Base-by-base conservation (phyloP, 257 asterid genomes). In the Gentiana macrophylla region DNA sequence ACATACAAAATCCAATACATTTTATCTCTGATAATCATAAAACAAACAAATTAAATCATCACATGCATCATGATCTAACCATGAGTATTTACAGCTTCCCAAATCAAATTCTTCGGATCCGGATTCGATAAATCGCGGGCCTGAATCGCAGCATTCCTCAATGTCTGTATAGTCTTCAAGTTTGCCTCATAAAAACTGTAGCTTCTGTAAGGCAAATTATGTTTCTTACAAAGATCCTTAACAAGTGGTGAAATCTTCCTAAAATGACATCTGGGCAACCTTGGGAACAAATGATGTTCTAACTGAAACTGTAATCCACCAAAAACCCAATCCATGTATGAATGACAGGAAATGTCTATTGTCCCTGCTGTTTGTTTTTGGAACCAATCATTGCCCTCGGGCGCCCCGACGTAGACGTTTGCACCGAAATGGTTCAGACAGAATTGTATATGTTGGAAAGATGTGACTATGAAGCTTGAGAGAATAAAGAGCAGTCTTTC, bases 31-130 rank as follows among this genome's bases (percentile, higher is more conserved):
- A 49, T 8, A 32, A 33, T 45, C 10, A 1, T 2, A 4, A 13
- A 10, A 35, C 5, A 11, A 55, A 35, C 9, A 34, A 32, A 11
- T 7, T 12, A 47, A 49, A 37, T 24, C 8, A 60, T 67, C 35
- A 74, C 83, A 24, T 24, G 0, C 24, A 24, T 24, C 24, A 24
- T 24, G 24, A 24, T 24, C 24, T 24, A 86, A 57, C 95, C 97
- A 64, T 83, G 94, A 12, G 94, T 89, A 69, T 86, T 86, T 4
- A 89, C 73, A 65, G 93, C 97, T 67, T 89, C 97, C 97, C 97
- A 89, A 34, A 86, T 64, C 81, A 89, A 63, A 65, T 81, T 81
- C 81, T 74, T 77, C 0, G 94, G 84, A 4, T 59, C 80, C 11
- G 84, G 78, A 37, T 52, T 59, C 6, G 77, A n/a, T 50, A 80